Conservation (phyloP, 2,329 filamentous ascomycete species). For the Aspergillus udagawae region DNA sequence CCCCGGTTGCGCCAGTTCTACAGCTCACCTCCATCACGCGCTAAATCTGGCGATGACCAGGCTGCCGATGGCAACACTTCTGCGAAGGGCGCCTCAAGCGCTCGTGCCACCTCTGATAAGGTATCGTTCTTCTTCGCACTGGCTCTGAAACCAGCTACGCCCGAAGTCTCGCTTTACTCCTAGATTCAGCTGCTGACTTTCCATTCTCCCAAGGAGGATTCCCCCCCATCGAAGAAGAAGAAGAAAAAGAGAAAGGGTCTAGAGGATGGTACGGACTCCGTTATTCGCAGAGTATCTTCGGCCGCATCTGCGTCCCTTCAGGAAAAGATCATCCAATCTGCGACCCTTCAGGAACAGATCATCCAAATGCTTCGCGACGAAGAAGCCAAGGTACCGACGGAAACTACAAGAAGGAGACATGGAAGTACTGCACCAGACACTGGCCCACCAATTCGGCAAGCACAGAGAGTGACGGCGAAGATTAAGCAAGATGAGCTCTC, state of each 20-base stretch:
- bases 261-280: neutral
- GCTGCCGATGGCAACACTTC: neutral
- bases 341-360: neutral
- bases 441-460: neutral
- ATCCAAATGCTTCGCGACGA: neutral
- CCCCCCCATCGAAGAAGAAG: neutral
- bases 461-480: neutral
- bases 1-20: constrained; percentile 24
- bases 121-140: neutral
- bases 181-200: neutral
- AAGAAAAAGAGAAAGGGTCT: neutral
- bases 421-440: neutral
- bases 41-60: constrained; percentile 4
- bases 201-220: neutral
- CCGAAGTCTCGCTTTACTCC: neutral
- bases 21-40: constrained; percentile 14
- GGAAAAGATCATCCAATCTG: too few relatives aligned
- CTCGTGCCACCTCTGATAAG: neutral
- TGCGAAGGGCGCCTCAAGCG: neutral
- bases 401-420: neutral
- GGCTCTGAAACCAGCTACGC: neutral
- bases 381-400: neutral
- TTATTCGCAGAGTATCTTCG: neutral
- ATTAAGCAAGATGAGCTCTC: neutral
- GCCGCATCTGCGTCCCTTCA: neutral